Base-by-base conservation (phyloP, 257 asterid species). In the Solanum stenotomum region DNA sequence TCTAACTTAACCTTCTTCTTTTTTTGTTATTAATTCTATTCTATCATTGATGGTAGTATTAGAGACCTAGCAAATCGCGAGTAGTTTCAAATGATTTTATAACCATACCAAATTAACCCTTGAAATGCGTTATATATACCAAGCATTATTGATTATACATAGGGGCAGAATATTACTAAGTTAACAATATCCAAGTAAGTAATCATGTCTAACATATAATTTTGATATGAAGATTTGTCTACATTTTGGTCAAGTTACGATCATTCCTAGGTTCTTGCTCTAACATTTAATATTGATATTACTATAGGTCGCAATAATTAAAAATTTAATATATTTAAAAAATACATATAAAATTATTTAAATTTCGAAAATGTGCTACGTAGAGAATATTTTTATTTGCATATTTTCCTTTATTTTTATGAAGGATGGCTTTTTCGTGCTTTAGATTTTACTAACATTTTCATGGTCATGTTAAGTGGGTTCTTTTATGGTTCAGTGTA, bases 221-320 rank as follows among this genome's bases (percentile, higher is more conserved):
- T 49, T 49, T 0, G 59, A 46, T 46, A 13, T 46, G 56, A 46
- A 46, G 1, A 46, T 46, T 46, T 46, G 56, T 46, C 52, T 46
- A 46, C 56, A 46, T 46, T 46, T 46, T 46, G 18, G 59, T 49
- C 8, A 49, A 49, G 59, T 49, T 49, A 49, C 20, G 59, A 49
- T 14, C 59, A 49, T 77, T 77, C 1, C 6, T 23, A 23, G 56
- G 59, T 1, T 37, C 20, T 3, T 75, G 31, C 59, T 49, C 59
- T 5, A 49, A 49, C 59, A 49, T 49, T 49, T 49, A 49, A 14
- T 49, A 49, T 49, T 14, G 59, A 22, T 49, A 46, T 46, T 46
- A 46, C 3, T 1, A 0, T 0, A 49, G 1, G 22, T 49, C 8
- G 8, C 8, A 49, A 49, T 14, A 49, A 49, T 49, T 49, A 0